Conservation (phyloP, 371 early-diverging fungal genomes). For the Sporodiniella umbellata region DNA sequence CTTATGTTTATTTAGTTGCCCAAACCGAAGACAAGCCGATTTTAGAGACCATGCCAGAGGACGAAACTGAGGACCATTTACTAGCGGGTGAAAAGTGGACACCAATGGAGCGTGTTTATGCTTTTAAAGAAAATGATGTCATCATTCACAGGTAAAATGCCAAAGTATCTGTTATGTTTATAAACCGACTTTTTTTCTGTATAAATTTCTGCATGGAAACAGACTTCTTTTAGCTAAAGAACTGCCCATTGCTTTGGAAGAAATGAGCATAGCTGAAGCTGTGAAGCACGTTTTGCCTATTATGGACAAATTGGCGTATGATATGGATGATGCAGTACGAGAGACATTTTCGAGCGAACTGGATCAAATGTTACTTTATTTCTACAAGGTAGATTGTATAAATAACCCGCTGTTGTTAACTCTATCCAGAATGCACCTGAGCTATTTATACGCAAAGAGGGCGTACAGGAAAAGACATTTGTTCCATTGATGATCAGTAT, state of each 20-base stretch:
- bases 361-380: constrained; percentile 50
- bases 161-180: background rate
- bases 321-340: constrained; percentile 48
- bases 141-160: constrained; percentile 48
- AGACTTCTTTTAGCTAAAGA: constrained; percentile 24
- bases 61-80: constrained; percentile 47
- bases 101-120: constrained; percentile 47
- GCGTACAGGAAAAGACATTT: constrained; percentile 29
- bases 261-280: constrained; percentile 41
- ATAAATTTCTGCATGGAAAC: background rate
- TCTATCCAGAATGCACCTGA: constrained; percentile 9
- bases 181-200: background rate
- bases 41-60: constrained; percentile 18
- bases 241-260: constrained; percentile 29
- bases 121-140: constrained; percentile 43
- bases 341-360: constrained; percentile 52
- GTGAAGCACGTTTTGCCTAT: constrained; percentile 47
- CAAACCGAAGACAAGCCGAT: background rate
- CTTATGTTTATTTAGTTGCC: background rate
- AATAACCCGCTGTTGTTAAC: background rate
- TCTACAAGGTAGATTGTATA: constrained; percentile 36
- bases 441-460: constrained; percentile 11
- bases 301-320: constrained; percentile 39
- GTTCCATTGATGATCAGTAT: constrained; percentile 37
- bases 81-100: constrained; percentile 44